These are phyloP conservation scores for Venturia effusa DNA, from an alignment of 2,329 filamentous ascomycete species.

Conservation along the genomic window DNA sequence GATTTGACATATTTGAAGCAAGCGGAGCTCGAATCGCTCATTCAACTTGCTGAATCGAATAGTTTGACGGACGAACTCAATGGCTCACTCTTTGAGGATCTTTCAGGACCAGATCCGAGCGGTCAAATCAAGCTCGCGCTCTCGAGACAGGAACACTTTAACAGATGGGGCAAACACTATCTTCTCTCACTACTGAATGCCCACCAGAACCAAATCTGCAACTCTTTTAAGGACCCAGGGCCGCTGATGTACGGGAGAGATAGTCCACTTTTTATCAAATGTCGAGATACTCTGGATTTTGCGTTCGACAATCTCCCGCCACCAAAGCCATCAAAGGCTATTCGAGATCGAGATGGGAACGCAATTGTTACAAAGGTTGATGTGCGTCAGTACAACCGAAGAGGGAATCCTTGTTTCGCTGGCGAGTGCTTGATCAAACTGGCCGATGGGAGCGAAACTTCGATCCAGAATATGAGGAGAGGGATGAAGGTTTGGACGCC, in stretches of 20 bases:
- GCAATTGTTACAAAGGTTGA: not conserved
- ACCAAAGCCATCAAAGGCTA: slow-evolving; percentile 15
- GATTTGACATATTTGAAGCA: not conserved
- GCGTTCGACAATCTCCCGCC: slow-evolving; percentile 27
- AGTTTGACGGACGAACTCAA: slow-evolving; percentile 30
- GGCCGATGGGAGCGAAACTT: slow-evolving; percentile 28
- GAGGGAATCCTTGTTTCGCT: slow-evolving; percentile 41
- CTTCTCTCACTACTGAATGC: slow-evolving; percentile 46
- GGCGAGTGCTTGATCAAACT: slow-evolving; percentile 38
- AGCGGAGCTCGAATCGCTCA: not conserved
- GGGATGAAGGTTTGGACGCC: slow-evolving; percentile 38
- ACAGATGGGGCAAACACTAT: slow-evolving; percentile 48
- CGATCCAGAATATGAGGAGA: slow-evolving; percentile 33
- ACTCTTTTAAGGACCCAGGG: slow-evolving; percentile 51
- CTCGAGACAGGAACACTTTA: slow-evolving; percentile 27
- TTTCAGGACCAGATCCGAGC: slow-evolving; percentile 31
- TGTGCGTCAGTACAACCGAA: slow-evolving; percentile 37
- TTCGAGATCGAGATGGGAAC: not conserved
- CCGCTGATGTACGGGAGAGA: slow-evolving; percentile 42
- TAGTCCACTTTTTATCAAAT: slow-evolving; percentile 42
- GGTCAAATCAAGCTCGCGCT: slow-evolving; percentile 45
- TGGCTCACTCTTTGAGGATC: slow-evolving; percentile 38
- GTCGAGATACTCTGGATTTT: slow-evolving; percentile 38
- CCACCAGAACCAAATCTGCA: slow-evolving; percentile 47
- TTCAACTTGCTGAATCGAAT: not conserved